These are phyloP conservation scores for Rhodosporidiobolus odoratus DNA, from an alignment of 768 basidiomycete species.

Conservation along the genomic window DNA sequence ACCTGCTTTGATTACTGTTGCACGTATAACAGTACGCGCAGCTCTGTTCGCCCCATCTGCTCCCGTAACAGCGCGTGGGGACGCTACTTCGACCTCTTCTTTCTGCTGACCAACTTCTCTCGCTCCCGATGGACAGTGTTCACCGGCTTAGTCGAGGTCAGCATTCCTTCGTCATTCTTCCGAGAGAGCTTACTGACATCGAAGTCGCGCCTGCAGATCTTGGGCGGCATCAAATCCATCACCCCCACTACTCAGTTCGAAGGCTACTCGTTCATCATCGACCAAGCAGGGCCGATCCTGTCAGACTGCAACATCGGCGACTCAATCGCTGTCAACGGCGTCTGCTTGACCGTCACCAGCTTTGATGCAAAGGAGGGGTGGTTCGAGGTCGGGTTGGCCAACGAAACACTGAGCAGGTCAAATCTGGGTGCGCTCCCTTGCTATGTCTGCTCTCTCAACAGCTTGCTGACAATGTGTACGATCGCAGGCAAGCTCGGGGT, in stretches of 20 bases:
- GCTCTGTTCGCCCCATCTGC: background rate
- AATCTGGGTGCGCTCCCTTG: constrained; percentile 64
- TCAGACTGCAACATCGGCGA: constrained; percentile 88
- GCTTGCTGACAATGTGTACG: background rate
- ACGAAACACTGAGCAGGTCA: constrained; percentile 85
- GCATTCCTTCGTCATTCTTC: background rate
- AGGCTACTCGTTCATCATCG: constrained; percentile 78
- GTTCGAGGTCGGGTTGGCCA: constrained; percentile 93
- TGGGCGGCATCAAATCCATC: constrained; percentile 67
- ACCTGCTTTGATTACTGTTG: too few relatives aligned
- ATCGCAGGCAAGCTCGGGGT: constrained; percentile 65
- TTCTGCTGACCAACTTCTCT: constrained; percentile 7
- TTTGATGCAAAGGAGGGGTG: constrained; percentile 57
- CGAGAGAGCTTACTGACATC: background rate
- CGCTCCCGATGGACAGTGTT: constrained; percentile 29
- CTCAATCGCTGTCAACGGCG: constrained; percentile 80
- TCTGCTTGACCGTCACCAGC: constrained; percentile 83
- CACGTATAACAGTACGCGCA: too few relatives aligned
- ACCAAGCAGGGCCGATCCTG: constrained; percentile 65
- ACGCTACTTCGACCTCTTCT: background rate
- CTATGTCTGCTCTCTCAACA: too few relatives aligned
- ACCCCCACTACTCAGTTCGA: constrained; percentile 56
- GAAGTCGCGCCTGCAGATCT: constrained; percentile 55
- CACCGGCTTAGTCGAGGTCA: constrained; percentile 43
- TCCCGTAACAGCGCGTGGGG: background rate